Evolutionary conservation across 2,329 filamentous ascomycete genomes (phyloP).

Genomic region (Pezicula carpinea): DNA sequence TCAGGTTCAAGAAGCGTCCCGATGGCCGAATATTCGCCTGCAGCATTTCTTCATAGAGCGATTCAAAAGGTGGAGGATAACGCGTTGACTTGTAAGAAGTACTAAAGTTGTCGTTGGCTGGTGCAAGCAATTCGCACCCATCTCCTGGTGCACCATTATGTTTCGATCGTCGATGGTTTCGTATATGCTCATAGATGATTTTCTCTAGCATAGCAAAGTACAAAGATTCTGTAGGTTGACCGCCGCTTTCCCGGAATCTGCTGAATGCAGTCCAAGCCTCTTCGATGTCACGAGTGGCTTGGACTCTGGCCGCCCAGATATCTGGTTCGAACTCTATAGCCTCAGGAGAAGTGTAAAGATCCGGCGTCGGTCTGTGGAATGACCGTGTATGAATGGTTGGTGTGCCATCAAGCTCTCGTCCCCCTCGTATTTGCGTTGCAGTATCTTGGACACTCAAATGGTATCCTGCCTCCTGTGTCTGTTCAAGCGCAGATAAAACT

Average conservation of each 20-base stretch:
- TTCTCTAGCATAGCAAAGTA: constrained; percentile 60
- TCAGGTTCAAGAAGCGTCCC: constrained; percentile 46
- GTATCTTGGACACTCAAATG: constrained; percentile 39
- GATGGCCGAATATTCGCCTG: constrained; percentile 42
- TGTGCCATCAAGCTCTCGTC: constrained; percentile 42
- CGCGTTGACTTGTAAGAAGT: constrained; percentile 62
- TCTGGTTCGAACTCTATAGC: neutral
- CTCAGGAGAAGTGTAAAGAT: neutral
- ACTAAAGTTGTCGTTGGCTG: constrained; percentile 53
- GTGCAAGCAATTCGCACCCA: constrained; percentile 46
- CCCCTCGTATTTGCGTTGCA: constrained; percentile 48
- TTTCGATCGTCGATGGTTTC: constrained; percentile 14
- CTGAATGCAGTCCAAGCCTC: constrained; percentile 51
- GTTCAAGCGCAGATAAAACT: constrained; percentile 45
- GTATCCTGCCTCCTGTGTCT: constrained; percentile 55
- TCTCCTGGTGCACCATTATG: constrained; percentile 52
- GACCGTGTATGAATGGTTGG: constrained; percentile 54
- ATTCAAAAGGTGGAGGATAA: constrained; percentile 51
- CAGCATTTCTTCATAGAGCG: constrained; percentile 57
- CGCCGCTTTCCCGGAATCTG: constrained; percentile 29
- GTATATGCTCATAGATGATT: constrained; percentile 35
- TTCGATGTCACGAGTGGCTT: constrained; percentile 53
- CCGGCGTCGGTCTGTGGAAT: constrained; percentile 16
- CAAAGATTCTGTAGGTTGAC: constrained; percentile 37
- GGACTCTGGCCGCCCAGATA: constrained; percentile 51